Percentiles rank a stretch among this genome's conserved stretches.
phyloP scores from a whole-genome alignment of 805 yeast genomes.

The Ascoidea asiatica region DNA sequence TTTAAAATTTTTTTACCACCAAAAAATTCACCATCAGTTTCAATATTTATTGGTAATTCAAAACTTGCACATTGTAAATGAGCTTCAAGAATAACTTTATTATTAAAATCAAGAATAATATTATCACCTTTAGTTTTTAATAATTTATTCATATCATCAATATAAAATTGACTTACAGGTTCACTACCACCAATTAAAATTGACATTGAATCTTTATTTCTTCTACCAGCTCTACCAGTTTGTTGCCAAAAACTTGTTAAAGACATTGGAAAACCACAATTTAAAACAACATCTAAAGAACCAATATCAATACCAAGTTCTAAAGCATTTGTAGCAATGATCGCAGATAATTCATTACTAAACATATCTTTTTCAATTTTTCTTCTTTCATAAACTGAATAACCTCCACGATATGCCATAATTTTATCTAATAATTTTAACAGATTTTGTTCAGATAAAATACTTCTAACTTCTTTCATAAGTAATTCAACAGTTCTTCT shows the following conservation, averaged over 20 bases:
- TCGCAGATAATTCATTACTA: conserved; percentile 69
- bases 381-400: conserved; percentile 74
- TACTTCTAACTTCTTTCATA: conserved; percentile 68
- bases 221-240: conserved; percentile 93
- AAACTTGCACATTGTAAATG: conserved; percentile 94
- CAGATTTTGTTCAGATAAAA: conserved; percentile 29
- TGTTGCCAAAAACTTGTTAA: conserved; percentile 87
- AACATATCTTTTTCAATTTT: conserved; percentile 86
- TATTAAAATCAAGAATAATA: conserved; percentile 45
- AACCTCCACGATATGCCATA: conserved; percentile 94
- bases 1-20: conserved; percentile 13
- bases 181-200: conserved; percentile 70
- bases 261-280: conserved; percentile 88
- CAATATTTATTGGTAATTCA: conserved; percentile 54
- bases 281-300: conserved; percentile 76
- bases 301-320: conserved; percentile 96
- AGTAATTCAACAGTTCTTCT: conserved; percentile 76
- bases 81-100: conserved; percentile 51
- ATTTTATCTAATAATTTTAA: conserved; percentile 43
- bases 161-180: conserved; percentile 79
- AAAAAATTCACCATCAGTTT: conserved; percentile 45
- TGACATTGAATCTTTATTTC: conserved; percentile 74
- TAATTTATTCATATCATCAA: conserved; percentile 42
- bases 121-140: conserved; percentile 42
- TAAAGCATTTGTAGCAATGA: conserved; percentile 88